These are phyloP conservation scores for Marasmius tenuissimus DNA, from an alignment of 1,284 basidiomycete genomes.

Conservation along the genomic window DNA sequence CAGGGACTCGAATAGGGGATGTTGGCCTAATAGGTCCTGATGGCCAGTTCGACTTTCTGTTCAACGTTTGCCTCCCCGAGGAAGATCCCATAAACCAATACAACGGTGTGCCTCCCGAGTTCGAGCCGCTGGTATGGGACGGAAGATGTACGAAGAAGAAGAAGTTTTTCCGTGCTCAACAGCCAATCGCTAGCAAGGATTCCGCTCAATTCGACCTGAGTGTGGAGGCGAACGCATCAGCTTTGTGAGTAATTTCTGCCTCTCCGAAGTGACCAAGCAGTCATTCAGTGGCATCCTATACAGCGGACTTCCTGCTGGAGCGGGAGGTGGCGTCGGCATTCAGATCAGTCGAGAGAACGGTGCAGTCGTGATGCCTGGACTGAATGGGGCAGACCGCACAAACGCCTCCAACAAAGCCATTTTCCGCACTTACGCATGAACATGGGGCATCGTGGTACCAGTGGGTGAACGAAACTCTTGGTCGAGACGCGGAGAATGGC, in stretches of 20 bases:
- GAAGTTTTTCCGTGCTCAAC: neutral
- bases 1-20: conserved; percentile 20
- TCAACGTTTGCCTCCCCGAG: conserved; percentile 20
- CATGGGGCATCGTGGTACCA: neutral
- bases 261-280: neutral
- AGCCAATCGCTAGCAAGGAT: neutral
- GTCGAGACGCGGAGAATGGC: neutral
- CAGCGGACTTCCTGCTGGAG: neutral
- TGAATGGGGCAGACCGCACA: neutral
- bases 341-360: neutral
- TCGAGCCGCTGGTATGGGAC: neutral
- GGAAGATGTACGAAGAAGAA: neutral
- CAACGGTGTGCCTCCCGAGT: conserved; percentile 1
- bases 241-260: neutral
- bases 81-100: conserved; percentile 15
- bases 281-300: neutral
- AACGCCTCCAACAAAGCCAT: neutral
- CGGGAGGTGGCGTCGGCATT: neutral
- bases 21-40: conserved; percentile 18
- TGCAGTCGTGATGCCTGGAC: neutral
- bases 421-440: neutral
- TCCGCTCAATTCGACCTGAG: neutral
- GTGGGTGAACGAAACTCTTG: neutral
- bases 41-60: conserved; percentile 20
- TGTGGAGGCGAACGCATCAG: neutral